phyloP scores from a whole-genome alignment of 2,329 filamentous ascomycete species.

The Pseudofabraea citricarpa region DNA sequence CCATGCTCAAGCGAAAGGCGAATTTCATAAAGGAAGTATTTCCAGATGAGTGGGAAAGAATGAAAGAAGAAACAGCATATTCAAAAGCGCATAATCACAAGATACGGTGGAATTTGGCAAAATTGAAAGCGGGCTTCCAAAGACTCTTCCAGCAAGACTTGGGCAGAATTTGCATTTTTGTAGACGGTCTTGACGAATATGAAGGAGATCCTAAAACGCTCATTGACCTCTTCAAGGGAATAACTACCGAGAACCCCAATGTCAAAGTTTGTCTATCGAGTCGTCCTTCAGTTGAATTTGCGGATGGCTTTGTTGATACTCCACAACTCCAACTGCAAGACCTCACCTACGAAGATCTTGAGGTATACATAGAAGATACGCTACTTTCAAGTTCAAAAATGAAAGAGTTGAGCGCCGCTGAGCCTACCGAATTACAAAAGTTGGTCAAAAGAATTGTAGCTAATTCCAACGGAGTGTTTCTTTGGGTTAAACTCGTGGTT shows the following conservation, averaged over 20 bases:
- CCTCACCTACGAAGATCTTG: constrained; percentile 19
- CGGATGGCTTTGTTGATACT: constrained; percentile 11
- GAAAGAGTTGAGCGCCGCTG: neutral
- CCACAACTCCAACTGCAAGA: constrained; percentile 18
- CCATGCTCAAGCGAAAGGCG: neutral
- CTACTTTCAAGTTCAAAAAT: constrained; percentile 11
- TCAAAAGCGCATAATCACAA: no score
- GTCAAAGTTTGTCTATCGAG: constrained; percentile 15
- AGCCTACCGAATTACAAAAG: constrained; percentile 1
- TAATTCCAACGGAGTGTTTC: constrained; percentile 17
- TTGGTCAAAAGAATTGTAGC: constrained; percentile 8
- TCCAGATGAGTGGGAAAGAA: no score
- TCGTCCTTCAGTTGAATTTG: constrained; percentile 21
- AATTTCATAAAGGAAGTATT: neutral
- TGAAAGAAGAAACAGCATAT: no score
- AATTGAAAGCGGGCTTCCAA: neutral
- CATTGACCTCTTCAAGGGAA: neutral
- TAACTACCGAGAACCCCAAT: neutral
- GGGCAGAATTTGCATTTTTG: constrained; percentile 8
- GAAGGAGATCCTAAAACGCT: constrained; percentile 1
- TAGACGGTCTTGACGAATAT: constrained; percentile 12
- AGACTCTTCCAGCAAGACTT: neutral
- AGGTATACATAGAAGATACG: constrained; percentile 14
- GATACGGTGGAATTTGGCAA: neutral
- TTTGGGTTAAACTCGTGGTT: constrained; percentile 20